These are phyloP conservation scores for Entrophospora sp. DNA, from an alignment of 192 early-diverging fungal species.

Conservation along the genomic window DNA sequence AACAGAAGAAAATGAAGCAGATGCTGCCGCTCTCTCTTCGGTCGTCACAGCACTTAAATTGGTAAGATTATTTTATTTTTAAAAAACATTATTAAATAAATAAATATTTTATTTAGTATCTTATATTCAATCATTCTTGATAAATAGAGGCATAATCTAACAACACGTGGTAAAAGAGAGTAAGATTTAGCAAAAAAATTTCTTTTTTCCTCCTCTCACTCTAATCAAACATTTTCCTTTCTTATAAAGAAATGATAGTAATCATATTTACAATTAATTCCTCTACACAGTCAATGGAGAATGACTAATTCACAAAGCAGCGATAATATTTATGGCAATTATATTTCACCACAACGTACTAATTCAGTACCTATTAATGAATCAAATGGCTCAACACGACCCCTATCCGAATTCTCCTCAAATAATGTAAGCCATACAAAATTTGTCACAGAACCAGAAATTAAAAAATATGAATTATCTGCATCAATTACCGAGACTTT, in stretches of 20 bases:
- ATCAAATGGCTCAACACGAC: neutral
- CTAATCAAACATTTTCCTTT: too few species aligned
- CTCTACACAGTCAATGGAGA: neutral
- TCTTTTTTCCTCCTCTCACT: neutral
- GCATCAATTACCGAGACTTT: conserved; percentile 39
- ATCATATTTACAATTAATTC: neutral
- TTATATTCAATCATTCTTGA: neutral
- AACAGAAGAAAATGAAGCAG: conserved; percentile 20
- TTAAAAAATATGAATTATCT: conserved; percentile 18
- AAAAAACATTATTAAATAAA: neutral
- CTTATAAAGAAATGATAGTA: too few species aligned
- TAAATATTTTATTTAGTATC: neutral
- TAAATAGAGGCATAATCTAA: conserved; percentile 17
- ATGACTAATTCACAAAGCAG: neutral
- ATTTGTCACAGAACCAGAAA: neutral
- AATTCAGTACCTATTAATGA: neutral
- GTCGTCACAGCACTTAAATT: conserved; percentile 29
- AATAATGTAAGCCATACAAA: neutral
- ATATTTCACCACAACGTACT: neutral
- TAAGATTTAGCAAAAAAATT: conserved; percentile 11
- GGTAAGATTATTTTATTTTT: conserved; percentile 11
- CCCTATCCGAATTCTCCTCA: neutral
- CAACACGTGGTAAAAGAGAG: conserved; percentile 29
- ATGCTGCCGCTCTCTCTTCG: conserved; percentile 25
- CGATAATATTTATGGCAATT: neutral